These are phyloP conservation scores for Sarocladiaceae sp. DNA, from an alignment of 2,329 filamentous ascomycete species.

Conservation along the genomic window DNA sequence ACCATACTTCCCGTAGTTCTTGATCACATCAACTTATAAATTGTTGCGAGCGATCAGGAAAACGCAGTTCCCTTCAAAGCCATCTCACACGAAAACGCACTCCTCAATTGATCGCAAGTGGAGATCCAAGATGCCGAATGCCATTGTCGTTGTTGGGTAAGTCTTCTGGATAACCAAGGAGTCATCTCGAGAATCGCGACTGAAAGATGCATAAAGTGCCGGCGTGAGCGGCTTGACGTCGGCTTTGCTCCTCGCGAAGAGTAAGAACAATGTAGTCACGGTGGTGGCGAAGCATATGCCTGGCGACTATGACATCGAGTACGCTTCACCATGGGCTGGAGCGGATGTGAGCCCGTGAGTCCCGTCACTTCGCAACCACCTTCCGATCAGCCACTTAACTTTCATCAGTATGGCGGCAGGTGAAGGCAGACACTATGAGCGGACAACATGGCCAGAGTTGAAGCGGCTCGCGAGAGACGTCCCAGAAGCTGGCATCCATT, in stretches of 20 bases:
- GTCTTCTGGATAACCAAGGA: background rate
- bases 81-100: too few relatives aligned
- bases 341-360: constrained; percentile 73
- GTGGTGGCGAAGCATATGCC: constrained; percentile 87
- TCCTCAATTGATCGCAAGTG: too few relatives aligned
- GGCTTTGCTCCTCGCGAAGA: constrained; percentile 41
- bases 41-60: too few relatives aligned
- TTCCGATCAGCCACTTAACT: background rate
- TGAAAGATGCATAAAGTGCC: constrained; percentile 25
- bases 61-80: too few relatives aligned
- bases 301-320: constrained; percentile 88
- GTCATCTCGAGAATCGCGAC: background rate
- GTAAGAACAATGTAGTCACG: constrained; percentile 50
- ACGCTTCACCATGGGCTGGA: constrained; percentile 84
- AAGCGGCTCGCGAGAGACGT: constrained; percentile 56
- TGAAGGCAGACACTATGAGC: constrained; percentile 52
- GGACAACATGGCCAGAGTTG: constrained; percentile 60
- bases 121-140: constrained; percentile 2
- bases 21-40: background rate
- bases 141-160: constrained; percentile 12
- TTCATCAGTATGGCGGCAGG: constrained; percentile 38
- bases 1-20: background rate
- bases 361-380: too few relatives aligned
- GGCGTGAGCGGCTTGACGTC: constrained; percentile 33
- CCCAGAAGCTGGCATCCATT: constrained; percentile 77